Percentiles rank a stretch among this genome's conserved stretches.
Evolutionary conservation across 306 rosid species (phyloP).

Genomic region (Trifolium subterraneum): DNA sequence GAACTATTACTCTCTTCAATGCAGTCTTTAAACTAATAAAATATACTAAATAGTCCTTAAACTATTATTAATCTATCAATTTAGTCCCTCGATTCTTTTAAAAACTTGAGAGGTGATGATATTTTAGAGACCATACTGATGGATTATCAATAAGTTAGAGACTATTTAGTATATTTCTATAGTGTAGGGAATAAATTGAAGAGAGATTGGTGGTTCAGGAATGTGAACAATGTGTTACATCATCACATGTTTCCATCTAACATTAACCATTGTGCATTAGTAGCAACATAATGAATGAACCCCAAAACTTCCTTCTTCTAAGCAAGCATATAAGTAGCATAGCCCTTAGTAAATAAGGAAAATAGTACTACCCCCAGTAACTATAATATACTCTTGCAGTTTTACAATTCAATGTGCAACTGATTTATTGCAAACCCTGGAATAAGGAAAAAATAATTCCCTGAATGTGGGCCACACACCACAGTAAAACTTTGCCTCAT

Average conservation of each 20-base stretch:
- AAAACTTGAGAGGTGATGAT: too few species aligned
- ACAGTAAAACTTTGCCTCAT: slow-evolving; percentile 31
- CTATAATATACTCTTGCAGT: not conserved
- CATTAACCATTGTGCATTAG: slow-evolving; percentile 27
- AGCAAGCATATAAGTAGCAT: not conserved
- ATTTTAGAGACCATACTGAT: too few species aligned
- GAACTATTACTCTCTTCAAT: too few species aligned
- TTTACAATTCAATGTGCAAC: slow-evolving; percentile 27
- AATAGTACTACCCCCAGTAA: not conserved
- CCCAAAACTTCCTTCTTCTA: slow-evolving; percentile 1
- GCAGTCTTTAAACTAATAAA: too few species aligned
- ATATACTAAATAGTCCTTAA: too few species aligned
- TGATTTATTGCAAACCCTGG: not conserved
- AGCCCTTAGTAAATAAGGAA: slow-evolving; percentile 9
- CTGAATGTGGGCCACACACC: slow-evolving; percentile 40
- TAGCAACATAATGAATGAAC: not conserved
- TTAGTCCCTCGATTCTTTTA: too few species aligned
- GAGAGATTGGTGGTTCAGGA: too few species aligned
- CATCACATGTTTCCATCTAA: slow-evolving; percentile 18
- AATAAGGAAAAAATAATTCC: slow-evolving; percentile 26
- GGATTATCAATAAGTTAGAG: too few species aligned
- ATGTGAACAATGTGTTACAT: slow-evolving; percentile 38
- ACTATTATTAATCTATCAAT: too few species aligned
- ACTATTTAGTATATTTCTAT: too few species aligned
- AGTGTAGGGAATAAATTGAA: too few species aligned